phyloP scores from a whole-genome alignment of 2,329 filamentous ascomycete species.

The Berkeleyomyces rouxiae region DNA sequence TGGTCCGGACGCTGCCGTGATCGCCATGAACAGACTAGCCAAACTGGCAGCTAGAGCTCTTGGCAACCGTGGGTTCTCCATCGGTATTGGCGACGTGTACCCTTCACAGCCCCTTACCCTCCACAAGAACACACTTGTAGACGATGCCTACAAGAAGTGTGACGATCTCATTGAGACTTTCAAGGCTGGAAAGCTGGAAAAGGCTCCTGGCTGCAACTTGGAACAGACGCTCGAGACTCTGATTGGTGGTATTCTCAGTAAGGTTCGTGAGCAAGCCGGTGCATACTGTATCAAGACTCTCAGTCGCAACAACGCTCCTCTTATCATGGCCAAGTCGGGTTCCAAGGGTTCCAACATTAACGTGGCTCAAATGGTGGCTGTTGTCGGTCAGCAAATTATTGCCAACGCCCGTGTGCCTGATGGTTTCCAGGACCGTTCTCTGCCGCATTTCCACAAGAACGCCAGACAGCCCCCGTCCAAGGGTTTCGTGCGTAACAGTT shows the following conservation, averaged over 20 bases:
- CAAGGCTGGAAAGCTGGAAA: conserved; percentile 64
- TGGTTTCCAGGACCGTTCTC: conserved; percentile 85
- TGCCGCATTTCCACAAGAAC: conserved; percentile 92
- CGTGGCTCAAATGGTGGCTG: conserved; percentile 96
- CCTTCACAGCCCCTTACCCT: conserved; percentile 54
- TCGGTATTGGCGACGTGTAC: conserved; percentile 88
- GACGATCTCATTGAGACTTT: conserved; percentile 70
- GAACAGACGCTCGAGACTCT: conserved; percentile 82
- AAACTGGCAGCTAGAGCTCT: conserved; percentile 80
- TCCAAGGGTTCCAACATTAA: conserved; percentile 97
- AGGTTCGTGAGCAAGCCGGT: conserved; percentile 81
- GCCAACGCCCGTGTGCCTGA: conserved; percentile 81
- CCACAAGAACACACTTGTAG: conserved; percentile 61
- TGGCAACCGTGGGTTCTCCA: conserved; percentile 84
- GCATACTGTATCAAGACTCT: conserved; percentile 78
- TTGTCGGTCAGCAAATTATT: conserved; percentile 96
- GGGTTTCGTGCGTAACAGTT: conserved; percentile 93
- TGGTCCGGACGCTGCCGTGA: conserved; percentile 72
- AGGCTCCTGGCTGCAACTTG: conserved; percentile 77
- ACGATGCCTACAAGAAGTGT: conserved; percentile 61
- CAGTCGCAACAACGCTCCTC: conserved; percentile 77
- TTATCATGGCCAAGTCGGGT: conserved; percentile 94
- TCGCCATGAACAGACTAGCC: conserved; percentile 84
- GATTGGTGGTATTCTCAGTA: conserved; percentile 81
- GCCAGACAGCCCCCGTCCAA: conserved; percentile 84